phyloP scores from a whole-genome alignment of 495 filamentous ascomycete genomes.

The Daldinia caldariorum region DNA sequence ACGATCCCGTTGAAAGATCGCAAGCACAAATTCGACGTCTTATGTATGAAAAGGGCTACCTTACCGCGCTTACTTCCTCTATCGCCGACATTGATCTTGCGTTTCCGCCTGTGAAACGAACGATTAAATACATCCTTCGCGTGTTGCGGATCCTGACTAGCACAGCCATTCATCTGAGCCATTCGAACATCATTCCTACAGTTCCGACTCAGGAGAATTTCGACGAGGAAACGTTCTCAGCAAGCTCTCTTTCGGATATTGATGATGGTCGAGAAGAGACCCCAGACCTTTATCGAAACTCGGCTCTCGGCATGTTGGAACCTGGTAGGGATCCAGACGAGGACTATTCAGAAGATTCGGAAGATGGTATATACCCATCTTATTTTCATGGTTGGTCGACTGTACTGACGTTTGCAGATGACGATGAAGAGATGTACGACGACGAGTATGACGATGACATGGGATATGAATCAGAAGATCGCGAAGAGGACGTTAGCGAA shows the following conservation, averaged over 20 bases:
- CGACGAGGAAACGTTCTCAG: constrained; percentile 89
- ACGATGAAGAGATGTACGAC: constrained; percentile 85
- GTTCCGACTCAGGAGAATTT: constrained; percentile 72
- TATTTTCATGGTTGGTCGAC: not conserved
- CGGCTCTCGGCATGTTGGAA: constrained; percentile 93
- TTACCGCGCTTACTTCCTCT: constrained; percentile 84
- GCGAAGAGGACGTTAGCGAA: constrained; percentile 90
- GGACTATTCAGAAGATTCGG: constrained; percentile 73
- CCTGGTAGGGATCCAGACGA: constrained; percentile 73
- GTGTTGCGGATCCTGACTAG: constrained; percentile 87
- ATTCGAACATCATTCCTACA: constrained; percentile 73
- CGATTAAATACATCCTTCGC: constrained; percentile 94
- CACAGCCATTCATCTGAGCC: constrained; percentile 85
- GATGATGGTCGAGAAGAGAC: constrained; percentile 94
- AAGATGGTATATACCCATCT: constrained; percentile 62
- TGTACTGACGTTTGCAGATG: constrained; percentile 53
- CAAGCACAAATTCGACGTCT: constrained; percentile 84
- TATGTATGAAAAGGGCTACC: constrained; percentile 98
- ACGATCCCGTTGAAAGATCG: constrained; percentile 53
- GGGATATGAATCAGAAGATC: constrained; percentile 81
- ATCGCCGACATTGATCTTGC: constrained; percentile 96
- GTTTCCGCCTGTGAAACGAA: constrained; percentile 89
- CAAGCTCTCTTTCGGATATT: constrained; percentile 87
- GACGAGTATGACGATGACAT: constrained; percentile 87
- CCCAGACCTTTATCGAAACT: constrained; percentile 96